Conservation (phyloP, 2,329 filamentous ascomycete species). For the Taxawa tesnikishii region DNA sequence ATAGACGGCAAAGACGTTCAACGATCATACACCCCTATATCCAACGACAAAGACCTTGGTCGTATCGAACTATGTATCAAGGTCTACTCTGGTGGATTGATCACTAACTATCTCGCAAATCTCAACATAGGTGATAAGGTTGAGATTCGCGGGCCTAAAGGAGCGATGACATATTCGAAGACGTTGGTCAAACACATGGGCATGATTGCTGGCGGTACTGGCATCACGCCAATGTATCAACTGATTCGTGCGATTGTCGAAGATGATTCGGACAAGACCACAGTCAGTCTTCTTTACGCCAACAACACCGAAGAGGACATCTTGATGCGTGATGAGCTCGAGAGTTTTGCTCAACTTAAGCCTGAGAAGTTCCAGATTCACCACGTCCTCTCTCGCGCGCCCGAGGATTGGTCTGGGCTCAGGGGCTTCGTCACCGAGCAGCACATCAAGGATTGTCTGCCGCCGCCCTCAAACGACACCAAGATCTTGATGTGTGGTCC, state of each 20-base stretch:
- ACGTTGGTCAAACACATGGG: constrained; percentile 34
- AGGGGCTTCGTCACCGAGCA: constrained; percentile 40
- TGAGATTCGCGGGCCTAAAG: constrained; percentile 43
- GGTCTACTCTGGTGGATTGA: constrained; percentile 36
- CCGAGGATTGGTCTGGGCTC: constrained; percentile 34
- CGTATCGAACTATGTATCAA: constrained; percentile 39
- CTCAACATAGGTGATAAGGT: constrained; percentile 37
- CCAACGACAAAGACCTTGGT: constrained; percentile 26
- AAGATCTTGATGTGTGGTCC: constrained; percentile 51
- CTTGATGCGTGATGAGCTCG: constrained; percentile 43
- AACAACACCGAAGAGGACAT: constrained; percentile 49
- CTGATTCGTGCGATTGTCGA: constrained; percentile 53
- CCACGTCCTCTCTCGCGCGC: constrained; percentile 40
- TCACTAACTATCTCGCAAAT: constrained; percentile 36
- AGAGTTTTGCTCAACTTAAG: constrained; percentile 37
- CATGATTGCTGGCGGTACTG: constrained; percentile 44
- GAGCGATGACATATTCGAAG: constrained; percentile 40
- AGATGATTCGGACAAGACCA: constrained; percentile 44
- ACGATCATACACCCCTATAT: constrained; percentile 13
- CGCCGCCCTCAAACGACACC: constrained; percentile 30
- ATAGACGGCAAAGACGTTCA: constrained; percentile 11
- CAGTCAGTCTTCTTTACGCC: constrained; percentile 46
- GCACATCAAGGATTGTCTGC: constrained; percentile 38
- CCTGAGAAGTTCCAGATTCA: constrained; percentile 39
- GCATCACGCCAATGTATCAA: constrained; percentile 48